These are phyloP conservation scores for Phytophthora kernoviae DNA, from an alignment of 352 stramenopile species.

Conservation along the genomic window DNA sequence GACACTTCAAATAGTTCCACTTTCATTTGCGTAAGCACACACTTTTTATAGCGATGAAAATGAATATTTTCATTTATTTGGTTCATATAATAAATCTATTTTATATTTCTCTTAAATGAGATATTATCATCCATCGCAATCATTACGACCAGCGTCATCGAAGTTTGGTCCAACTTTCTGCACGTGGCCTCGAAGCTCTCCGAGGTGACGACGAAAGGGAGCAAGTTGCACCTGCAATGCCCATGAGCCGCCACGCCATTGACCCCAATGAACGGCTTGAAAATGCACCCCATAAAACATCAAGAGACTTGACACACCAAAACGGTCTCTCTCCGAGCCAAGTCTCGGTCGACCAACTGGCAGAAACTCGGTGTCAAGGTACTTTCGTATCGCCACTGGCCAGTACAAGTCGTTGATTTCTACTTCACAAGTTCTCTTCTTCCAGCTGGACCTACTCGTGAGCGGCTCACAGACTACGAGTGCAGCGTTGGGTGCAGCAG, in stretches of 20 bases:
- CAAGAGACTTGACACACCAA: background rate
- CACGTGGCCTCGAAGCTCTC: constrained; percentile 6
- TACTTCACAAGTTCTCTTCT: constrained; percentile 10
- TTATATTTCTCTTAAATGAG: background rate
- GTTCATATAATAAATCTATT: too few species aligned
- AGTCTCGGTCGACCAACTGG: background rate
- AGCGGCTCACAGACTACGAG: constrained; percentile 13
- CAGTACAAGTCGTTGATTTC: constrained; percentile 15
- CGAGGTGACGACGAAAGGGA: constrained; percentile 22
- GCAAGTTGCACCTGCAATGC: constrained; percentile 5
- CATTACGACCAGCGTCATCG: background rate
- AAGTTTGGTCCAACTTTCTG: constrained; percentile 7
- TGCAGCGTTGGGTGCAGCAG: constrained; percentile 23
- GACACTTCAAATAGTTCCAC: constrained; percentile 15
- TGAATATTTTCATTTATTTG: too few species aligned
- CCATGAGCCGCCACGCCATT: constrained; percentile 15
- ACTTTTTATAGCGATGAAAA: too few species aligned
- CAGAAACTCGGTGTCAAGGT: background rate
- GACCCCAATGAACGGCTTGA: too few species aligned
- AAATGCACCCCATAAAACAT: too few species aligned
- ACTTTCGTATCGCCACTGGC: background rate
- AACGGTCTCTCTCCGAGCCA: background rate
- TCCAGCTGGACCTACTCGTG: constrained; percentile 15
- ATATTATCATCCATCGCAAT: background rate
- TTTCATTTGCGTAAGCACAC: too few species aligned